Evolutionary conservation across 768 basidiomycete species (phyloP), one percentile per base, ranked within the genome.

Genomic region (Auriscalpium vulgare): DNA sequence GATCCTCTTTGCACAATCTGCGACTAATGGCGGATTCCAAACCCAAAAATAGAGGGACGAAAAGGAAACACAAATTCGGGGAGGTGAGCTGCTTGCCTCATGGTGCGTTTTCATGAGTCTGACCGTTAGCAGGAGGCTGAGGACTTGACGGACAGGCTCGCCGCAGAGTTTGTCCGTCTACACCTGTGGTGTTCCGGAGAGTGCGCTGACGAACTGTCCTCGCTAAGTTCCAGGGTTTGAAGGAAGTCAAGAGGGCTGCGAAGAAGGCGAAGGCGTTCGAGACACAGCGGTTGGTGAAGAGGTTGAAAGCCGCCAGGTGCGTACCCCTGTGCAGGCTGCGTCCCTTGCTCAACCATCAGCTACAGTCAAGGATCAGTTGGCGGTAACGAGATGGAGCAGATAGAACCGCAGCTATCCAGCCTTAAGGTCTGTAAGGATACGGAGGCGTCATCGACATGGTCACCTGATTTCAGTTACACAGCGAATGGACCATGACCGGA

Each of bases 201-300:
- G 23, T 16, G 29, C 7, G 29, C 29, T 29, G 29, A 29, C 29
- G 29, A 29, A 0, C 29, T 29, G 4, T 29, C 29, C 29, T 29
- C 29, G 7, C 29, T 51, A 61, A 95, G 93, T 83, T 88, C 63
- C 89, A 89, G 66, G 80, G 80, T 56, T 66, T 87, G 50, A 87
- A 81, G 66, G 85, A 87, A 61, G 78, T 88, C 9, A 78, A 79
- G 60, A 88, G 87, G 62, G 80, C 85, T 5, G 81, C 86, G 34
- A 95, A 91, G 73, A 90, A 87, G 64, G 86, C 87, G 10, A 90
- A 83, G 66, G 71, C 79, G 0, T 88, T 90, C 58, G 93, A 95
- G 72, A 81, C 80, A 0, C 88, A 86, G 68, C 88, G 86, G 66
- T 69, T 87, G n/a, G 78, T 93, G 56, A 95, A 92, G 75, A 84